Conservation (phyloP, 768 basidiomycete species). For the Trametes coccinea region DNA sequence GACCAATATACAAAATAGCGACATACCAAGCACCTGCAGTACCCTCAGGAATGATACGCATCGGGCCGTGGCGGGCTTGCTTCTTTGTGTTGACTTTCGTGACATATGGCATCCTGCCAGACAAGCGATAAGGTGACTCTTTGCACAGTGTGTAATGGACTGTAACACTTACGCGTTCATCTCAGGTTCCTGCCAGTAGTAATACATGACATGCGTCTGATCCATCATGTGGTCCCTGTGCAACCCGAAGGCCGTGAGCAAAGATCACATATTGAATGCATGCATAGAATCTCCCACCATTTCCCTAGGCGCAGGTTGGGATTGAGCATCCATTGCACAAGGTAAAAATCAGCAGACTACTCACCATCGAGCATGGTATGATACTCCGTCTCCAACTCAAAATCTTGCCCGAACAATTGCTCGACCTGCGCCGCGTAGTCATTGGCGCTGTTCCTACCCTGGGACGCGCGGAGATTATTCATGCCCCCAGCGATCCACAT, state of each 20-base stretch:
- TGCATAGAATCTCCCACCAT: constrained; percentile 43
- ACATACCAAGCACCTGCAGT: constrained; percentile 58
- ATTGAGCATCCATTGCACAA: neutral
- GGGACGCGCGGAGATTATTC: constrained; percentile 62
- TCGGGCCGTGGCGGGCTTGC: constrained; percentile 58
- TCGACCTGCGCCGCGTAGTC: constrained; percentile 54
- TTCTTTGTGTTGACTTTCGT: constrained; percentile 55
- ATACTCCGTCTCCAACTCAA: constrained; percentile 59
- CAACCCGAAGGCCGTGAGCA: neutral
- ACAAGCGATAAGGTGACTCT: too few species aligned
- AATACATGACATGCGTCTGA: constrained; percentile 66
- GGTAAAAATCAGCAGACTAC: constrained; percentile 14
- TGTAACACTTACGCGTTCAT: constrained; percentile 48
- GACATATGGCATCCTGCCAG: constrained; percentile 50
- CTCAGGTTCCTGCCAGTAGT: constrained; percentile 75
- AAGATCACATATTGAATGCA: neutral
- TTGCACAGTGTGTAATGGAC: too few species aligned
- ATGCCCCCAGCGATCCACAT: constrained; percentile 60
- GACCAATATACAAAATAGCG: too few species aligned
- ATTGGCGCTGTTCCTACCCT: constrained; percentile 65
- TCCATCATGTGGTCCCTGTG: constrained; percentile 56
- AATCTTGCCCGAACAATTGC: constrained; percentile 60
- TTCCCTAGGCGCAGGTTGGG: constrained; percentile 41
- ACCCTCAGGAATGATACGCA: constrained; percentile 65
- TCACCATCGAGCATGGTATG: constrained; percentile 55